phyloP scores from a whole-genome alignment of 2,329 filamentous ascomycete species.

The Ascochyta lentis region DNA sequence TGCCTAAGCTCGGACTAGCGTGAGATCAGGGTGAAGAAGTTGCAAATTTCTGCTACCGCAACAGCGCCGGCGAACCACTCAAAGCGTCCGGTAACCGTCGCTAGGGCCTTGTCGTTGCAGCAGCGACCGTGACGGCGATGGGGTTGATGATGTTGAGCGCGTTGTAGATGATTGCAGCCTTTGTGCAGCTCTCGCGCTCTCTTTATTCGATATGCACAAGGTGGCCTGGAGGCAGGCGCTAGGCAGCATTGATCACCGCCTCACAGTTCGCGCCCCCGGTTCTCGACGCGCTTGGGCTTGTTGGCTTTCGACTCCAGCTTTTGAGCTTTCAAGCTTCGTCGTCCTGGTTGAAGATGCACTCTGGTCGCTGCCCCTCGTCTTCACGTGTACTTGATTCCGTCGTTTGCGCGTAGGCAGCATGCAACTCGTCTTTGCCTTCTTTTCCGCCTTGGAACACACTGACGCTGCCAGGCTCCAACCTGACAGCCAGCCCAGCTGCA shows the following conservation, averaged over 20 bases:
- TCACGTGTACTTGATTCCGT: not conserved
- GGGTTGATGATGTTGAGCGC: slow-evolving; percentile 7
- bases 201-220: slow-evolving; percentile 22
- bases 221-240: slow-evolving; percentile 30
- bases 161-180: slow-evolving; percentile 7
- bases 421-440: slow-evolving; percentile 12
- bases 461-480: slow-evolving; percentile 26
- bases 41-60: slow-evolving; percentile 38
- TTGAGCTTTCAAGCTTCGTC: slow-evolving; percentile 1
- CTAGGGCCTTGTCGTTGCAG: slow-evolving; percentile 1
- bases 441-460: slow-evolving; percentile 1
- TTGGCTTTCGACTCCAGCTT: slow-evolving; percentile 12
- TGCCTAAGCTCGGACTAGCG: slow-evolving; percentile 28
- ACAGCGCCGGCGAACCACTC: slow-evolving; percentile 29
- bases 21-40: slow-evolving; percentile 34
- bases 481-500: slow-evolving; percentile 25
- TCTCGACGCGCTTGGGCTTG: slow-evolving; percentile 14
- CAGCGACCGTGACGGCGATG: slow-evolving; percentile 1
- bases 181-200: slow-evolving; percentile 19
- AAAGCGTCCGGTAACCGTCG: slow-evolving; percentile 9
- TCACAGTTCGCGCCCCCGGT: slow-evolving; percentile 20
- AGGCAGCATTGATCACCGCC: slow-evolving; percentile 31
- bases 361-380: not conserved
- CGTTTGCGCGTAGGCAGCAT: slow-evolving; percentile 3
- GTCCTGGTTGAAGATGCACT: not conserved